Percentiles rank a stretch among this genome's conserved stretches.
phyloP scores from a whole-genome alignment of 345 rosid genomes.

The Melastoma malabathricum region DNA sequence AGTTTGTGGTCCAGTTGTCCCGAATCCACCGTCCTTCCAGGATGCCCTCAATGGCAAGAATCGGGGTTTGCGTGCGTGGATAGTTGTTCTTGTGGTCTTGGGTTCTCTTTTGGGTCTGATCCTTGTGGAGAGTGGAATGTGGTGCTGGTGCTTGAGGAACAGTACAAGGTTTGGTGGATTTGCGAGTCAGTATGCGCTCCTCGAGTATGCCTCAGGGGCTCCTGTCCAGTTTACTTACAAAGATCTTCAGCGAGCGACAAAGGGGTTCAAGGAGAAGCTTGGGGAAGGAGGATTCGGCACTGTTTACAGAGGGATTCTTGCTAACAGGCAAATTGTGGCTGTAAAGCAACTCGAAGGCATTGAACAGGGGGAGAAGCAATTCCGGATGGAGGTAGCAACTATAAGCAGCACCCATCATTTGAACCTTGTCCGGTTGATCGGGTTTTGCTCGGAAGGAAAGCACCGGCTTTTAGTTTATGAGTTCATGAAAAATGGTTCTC shows the following conservation, averaged over 20 bases:
- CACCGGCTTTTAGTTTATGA: conserved; percentile 57
- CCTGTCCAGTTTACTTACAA: conserved; percentile 42
- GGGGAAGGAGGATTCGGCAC: conserved; percentile 60
- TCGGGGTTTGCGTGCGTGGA: conserved; percentile 21
- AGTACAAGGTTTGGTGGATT: conserved; percentile 21
- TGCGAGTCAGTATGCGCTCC: conserved; percentile 32
- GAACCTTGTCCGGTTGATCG: conserved; percentile 46
- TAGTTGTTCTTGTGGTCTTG: conserved; percentile 18
- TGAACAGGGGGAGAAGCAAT: conserved; percentile 50
- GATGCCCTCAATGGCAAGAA: conserved; percentile 9
- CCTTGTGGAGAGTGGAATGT: conserved; percentile 24
- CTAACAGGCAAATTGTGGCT: conserved; percentile 31
- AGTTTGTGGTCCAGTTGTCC: conserved; percentile 39
- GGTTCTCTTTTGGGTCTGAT: conserved; percentile 19
- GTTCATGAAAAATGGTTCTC: conserved; percentile 52
- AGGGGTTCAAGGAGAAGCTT: conserved; percentile 36
- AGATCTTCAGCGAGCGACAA: conserved; percentile 37
- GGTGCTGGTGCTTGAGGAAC: conserved; percentile 42
- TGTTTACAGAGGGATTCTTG: conserved; percentile 41
- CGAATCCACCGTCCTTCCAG: conserved; percentile 14
- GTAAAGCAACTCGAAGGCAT: conserved; percentile 53
- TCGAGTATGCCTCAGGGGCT: conserved; percentile 52
- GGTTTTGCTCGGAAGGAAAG: conserved; percentile 49
- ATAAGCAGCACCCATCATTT: conserved; percentile 63
- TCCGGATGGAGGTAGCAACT: conserved; percentile 59